Conservation (phyloP, 1,284 basidiomycete species). For the Boletellus sp. region DNA sequence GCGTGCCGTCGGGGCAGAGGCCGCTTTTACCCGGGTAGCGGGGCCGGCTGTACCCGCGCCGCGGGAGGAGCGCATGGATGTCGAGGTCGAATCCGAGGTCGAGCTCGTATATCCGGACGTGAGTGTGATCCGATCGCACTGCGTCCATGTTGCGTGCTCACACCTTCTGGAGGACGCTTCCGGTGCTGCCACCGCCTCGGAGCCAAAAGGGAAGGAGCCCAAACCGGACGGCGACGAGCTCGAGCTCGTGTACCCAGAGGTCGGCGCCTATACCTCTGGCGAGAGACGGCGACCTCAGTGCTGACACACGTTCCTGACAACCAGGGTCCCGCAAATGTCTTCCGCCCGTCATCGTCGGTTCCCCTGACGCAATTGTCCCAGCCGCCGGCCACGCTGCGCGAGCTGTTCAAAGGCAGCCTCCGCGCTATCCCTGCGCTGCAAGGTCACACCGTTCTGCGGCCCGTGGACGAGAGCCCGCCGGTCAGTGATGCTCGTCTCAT, state of each 20-base stretch:
- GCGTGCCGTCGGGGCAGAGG: no score
- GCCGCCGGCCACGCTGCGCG: neutral
- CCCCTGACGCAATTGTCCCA: neutral
- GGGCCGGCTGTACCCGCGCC: no score
- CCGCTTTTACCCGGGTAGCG: no score
- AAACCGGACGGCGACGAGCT: constrained; percentile 6
- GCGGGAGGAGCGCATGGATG: neutral
- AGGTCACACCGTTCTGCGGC: neutral
- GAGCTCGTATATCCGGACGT: constrained; percentile 27
- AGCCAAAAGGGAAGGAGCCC: neutral
- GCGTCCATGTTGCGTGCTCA: neutral
- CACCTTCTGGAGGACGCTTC: constrained; percentile 1
- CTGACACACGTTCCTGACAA: neutral
- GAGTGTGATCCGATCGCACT: neutral
- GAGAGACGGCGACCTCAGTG: no score
- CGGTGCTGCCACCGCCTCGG: neutral
- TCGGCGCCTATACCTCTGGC: neutral
- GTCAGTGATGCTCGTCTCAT: constrained; percentile 7
- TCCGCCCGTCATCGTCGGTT: neutral
- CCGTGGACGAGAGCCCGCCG: neutral
- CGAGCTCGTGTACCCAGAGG: constrained; percentile 21
- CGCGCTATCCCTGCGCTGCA: constrained; percentile 5
- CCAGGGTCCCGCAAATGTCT: constrained; percentile 3
- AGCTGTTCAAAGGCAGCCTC: constrained; percentile 1
- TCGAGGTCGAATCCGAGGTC: constrained; percentile 10